These are phyloP conservation scores for Serendipita indica DNA, from an alignment of 768 basidiomycete species.

Conservation along the genomic window DNA sequence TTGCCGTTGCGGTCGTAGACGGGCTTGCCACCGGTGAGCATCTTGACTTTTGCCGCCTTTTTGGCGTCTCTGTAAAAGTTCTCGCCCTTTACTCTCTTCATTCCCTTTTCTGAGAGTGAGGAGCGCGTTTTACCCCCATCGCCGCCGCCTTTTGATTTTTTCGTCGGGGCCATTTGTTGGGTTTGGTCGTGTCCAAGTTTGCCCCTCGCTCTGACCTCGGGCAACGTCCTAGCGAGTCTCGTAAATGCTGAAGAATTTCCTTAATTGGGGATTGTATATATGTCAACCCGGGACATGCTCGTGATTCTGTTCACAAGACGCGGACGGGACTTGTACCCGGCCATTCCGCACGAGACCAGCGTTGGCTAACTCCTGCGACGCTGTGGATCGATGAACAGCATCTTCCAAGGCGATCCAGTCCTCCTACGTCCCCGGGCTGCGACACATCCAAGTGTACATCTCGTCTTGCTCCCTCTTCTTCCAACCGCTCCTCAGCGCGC, in stretches of 20 bases:
- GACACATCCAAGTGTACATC: constrained; percentile 5
- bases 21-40: constrained; percentile 86
- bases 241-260: too few species aligned
- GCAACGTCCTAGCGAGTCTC: too few species aligned
- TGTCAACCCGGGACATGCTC: neutral
- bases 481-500: neutral
- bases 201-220: too few species aligned
- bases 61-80: constrained; percentile 99
- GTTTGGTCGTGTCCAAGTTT: neutral
- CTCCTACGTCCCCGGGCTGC: neutral
- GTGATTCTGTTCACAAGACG: constrained; percentile 2
- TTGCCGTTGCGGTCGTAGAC: constrained; percentile 85
- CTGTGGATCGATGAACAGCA: neutral
- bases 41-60: constrained; percentile 65
- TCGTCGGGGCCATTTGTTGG: constrained; percentile 5
- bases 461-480: neutral
- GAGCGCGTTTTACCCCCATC: constrained; percentile 3
- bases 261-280: neutral
- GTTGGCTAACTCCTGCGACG: too few species aligned
- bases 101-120: neutral
- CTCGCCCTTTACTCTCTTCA: constrained; percentile 76
- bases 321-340: neutral
- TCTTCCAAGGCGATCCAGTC: neutral
- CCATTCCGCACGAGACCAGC: neutral
- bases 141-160: neutral